Evolutionary conservation across 805 yeast genomes (phyloP), one percentile per base, ranked within the genome.

Genomic region (Wickerhamiella spandovensis): DNA sequence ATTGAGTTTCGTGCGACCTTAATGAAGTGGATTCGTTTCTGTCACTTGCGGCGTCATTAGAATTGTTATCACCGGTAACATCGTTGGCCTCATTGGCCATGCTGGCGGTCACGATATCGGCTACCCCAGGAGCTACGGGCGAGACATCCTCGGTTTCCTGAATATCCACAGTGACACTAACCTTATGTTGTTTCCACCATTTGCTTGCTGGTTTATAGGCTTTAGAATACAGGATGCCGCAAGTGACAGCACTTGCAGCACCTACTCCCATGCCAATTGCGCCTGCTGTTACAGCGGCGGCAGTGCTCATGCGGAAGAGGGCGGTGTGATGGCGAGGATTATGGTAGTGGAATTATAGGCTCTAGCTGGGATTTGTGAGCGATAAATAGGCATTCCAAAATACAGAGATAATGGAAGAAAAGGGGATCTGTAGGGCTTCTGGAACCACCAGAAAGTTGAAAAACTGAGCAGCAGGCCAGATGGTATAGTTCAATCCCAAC

Each of bases 381-480:
- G 95, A 87, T 47, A 90, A 69, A 68, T 84, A 89, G 49, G 96
- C 88, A 63, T 92, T 90, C 97, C 98, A 90, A 37, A 90, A 68
- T 18, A 90, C 94, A 25, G 95, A 90, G 5, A 92, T 71, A 67
- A 84, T 71, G 8, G 92, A 82, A 50, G 94, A 81, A 64, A 92
- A 90, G 0, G 97, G 96, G 5, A 90, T 95, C 65, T 90, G 97
- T 57, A 79, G n/a, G 43, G 79, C 79, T 7, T 79, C 75, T 0
- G 97, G 97, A 2, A 87, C 75, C 7, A 84, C 59, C 44, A 79
- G 73, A 61, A 90, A 86, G 66, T 90, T 92, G 54, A 81, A 55
- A 49, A 79, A 60, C 66, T 92, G 97, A 54, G 92, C 84, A 0
- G 77, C 65, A 0, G 97, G 97, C 98, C 97, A 92, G 12, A 90